Evolutionary conservation across 176 grass and related monocot genomes (phyloP).

Genomic region (Oryza brachyantha): DNA sequence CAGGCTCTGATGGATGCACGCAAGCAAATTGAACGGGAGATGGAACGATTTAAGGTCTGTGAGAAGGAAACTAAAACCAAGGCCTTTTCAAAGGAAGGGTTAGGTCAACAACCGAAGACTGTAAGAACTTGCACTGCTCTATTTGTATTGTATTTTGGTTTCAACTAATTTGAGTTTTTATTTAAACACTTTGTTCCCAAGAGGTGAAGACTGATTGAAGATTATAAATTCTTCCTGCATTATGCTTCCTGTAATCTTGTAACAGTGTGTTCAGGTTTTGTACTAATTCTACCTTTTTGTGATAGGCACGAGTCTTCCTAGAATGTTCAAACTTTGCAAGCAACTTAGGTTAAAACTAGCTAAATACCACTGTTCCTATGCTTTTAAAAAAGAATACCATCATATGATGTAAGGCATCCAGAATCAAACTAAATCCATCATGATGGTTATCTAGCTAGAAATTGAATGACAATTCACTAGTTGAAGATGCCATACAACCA

Average conservation of each 20-base stretch:
- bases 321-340: background rate
- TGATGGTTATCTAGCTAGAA: background rate
- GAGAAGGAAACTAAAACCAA: constrained; percentile 99
- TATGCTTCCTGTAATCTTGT: constrained; percentile 13
- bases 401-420: background rate
- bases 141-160: constrained; percentile 19
- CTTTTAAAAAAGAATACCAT: background rate
- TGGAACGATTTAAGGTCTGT: constrained; percentile 99
- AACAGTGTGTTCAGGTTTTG: background rate
- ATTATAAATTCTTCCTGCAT: constrained; percentile 20
- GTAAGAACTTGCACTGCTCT: constrained; percentile 54
- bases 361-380: background rate
- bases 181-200: constrained; percentile 9
- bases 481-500: too few relatives aligned
- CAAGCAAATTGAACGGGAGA: constrained; percentile 97
- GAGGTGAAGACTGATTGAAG: background rate
- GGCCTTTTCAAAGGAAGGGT: constrained; percentile 98
- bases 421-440: background rate
- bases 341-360: background rate
- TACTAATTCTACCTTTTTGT: background rate
- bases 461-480: too few relatives aligned
- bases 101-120: constrained; percentile 98
- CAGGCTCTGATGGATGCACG: constrained; percentile 99
- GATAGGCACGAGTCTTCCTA: background rate
- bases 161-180: constrained; percentile 22